Conservation (phyloP, 2,329 filamentous ascomycete genomes). For the Fusarium verrucosum region DNA sequence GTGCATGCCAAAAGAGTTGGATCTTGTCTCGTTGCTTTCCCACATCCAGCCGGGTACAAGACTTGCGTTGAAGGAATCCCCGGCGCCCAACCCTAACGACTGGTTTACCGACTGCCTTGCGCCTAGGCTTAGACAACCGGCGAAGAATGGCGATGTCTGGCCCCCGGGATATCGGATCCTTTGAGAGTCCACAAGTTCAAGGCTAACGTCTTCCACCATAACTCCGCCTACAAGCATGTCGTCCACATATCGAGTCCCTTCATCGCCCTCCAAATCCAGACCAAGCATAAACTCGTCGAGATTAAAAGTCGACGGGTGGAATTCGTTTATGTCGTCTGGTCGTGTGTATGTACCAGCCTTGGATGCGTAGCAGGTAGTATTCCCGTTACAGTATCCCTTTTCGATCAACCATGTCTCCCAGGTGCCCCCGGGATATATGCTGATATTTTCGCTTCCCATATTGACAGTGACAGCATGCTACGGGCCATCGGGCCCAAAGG, state of each 20-base stretch:
- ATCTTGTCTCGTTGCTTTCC: neutral
- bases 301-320: neutral
- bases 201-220: neutral
- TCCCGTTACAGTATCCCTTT: neutral
- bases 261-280: neutral
- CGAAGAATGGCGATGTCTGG: neutral
- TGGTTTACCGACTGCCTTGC: neutral
- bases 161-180: constrained; percentile 10
- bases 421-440: neutral
- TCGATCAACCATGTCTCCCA: constrained; percentile 12
- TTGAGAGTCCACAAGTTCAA: neutral
- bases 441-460: neutral
- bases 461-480: neutral
- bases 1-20: constrained; percentile 10
- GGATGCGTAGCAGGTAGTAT: neutral
- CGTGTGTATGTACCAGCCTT: constrained; percentile 6
- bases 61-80: constrained; percentile 3
- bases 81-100: too few species aligned
- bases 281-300: neutral
- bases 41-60: constrained; percentile 4
- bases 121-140: constrained; percentile 4
- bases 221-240: neutral
- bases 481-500: constrained; percentile 6
- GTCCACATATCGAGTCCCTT: neutral
- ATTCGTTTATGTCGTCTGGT: too few species aligned